Evolutionary conservation across 139 green algal species (phyloP).

Genomic region (Ettlia oleoabundans): DNA sequence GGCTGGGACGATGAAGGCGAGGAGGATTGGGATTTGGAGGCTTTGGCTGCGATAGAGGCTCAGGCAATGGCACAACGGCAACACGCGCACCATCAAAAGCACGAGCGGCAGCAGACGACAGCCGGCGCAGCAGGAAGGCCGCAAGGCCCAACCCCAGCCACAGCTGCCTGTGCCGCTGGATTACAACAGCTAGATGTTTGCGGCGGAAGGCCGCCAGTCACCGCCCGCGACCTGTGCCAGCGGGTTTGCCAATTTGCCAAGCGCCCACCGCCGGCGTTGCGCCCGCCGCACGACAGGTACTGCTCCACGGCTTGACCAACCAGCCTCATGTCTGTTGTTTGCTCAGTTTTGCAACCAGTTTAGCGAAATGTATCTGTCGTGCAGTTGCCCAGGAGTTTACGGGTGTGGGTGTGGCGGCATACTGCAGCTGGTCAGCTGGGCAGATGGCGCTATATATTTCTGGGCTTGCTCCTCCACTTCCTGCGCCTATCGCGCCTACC

Average conservation of each 20-base stretch:
- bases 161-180: neutral
- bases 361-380: neutral
- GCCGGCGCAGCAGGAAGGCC: neutral
- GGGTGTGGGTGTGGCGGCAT: slow-evolving; percentile 46
- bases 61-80: neutral
- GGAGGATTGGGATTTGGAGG: neutral
- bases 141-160: neutral
- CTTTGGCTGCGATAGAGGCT: neutral
- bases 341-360: no score
- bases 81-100: neutral
- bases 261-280: neutral
- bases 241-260: neutral
- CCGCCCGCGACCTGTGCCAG: neutral
- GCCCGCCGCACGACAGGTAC: neutral
- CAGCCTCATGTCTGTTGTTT: no score
- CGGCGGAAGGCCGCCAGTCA: neutral
- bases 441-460: slow-evolving; percentile 2
- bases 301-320: no score
- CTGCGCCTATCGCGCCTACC: slow-evolving; percentile 64
- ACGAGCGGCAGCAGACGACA: neutral
- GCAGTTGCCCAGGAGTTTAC: slow-evolving; percentile 55
- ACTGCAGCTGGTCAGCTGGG: slow-evolving; percentile 25
- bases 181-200: neutral
- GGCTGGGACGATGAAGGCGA: slow-evolving; percentile 13
- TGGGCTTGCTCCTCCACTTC: slow-evolving; percentile 29